A percentile compares a stretch with the other conserved stretches of the same genome.
phyloP scores from a whole-genome alignment of 2,329 filamentous ascomycete genomes.

The Phaeosphaeria sp. region DNA sequence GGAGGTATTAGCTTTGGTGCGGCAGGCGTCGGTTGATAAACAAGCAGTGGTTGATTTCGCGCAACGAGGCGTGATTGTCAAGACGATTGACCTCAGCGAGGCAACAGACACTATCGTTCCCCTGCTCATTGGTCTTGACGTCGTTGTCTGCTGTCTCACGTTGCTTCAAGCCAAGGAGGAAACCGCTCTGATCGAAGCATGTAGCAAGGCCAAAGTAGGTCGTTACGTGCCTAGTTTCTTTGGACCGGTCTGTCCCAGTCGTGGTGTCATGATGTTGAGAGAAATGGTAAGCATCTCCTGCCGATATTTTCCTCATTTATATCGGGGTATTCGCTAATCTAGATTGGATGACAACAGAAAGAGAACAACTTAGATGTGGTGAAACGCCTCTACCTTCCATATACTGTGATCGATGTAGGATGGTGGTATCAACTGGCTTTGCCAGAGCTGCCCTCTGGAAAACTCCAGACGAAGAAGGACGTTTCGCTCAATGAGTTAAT shows the following conservation, averaged over 20 bases:
- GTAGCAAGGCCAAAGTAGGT: background rate
- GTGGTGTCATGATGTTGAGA: background rate
- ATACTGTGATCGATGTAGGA: conserved; percentile 65
- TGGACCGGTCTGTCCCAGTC: background rate
- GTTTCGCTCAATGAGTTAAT: background rate
- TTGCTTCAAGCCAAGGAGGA: background rate
- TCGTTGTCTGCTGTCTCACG: background rate
- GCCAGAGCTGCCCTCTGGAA: conserved; percentile 31
- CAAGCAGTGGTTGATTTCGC: background rate
- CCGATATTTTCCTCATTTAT: too few relatives aligned
- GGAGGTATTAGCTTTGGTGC: background rate
- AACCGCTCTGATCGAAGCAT: background rate
- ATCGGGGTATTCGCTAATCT: too few relatives aligned
- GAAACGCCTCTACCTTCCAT: conserved; percentile 29
- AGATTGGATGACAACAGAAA: background rate
- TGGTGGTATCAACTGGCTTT: conserved; percentile 63
- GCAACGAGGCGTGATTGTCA: background rate
- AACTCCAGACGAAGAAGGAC: background rate
- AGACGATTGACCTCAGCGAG: background rate
- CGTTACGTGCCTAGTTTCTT: background rate
- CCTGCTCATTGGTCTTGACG: background rate
- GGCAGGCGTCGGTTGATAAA: background rate
- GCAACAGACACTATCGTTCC: background rate
- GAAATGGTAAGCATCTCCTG: background rate
- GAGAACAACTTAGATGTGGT: background rate